These are phyloP conservation scores for Xylaria sp. DNA, from an alignment of 2,329 filamentous ascomycete genomes.

Conservation along the genomic window DNA sequence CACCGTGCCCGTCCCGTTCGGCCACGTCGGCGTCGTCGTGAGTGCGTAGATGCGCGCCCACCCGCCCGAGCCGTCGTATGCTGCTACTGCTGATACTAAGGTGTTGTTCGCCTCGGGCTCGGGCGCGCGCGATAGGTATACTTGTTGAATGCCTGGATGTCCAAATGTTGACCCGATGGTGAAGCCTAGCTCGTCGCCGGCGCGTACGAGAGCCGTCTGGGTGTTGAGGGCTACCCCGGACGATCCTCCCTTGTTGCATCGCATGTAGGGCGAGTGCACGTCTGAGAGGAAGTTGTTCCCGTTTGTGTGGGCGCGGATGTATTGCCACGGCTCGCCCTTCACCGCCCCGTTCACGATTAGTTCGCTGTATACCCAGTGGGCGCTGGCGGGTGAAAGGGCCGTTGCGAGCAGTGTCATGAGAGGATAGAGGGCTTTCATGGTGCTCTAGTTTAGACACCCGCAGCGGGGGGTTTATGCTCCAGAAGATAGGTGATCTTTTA, in stretches of 20 bases:
- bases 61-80: slow-evolving; percentile 28
- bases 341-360: slow-evolving; percentile 29
- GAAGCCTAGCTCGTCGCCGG: slow-evolving; percentile 31
- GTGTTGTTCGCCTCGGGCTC: background rate
- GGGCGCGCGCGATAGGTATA: slow-evolving; percentile 28
- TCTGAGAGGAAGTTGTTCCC: slow-evolving; percentile 29
- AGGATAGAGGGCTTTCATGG: background rate
- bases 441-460: background rate
- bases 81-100: slow-evolving; percentile 4
- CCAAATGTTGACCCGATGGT: slow-evolving; percentile 30
- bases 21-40: slow-evolving; percentile 18
- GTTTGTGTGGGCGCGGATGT: slow-evolving; percentile 30
- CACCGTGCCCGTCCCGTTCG: background rate
- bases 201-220: slow-evolving; percentile 19
- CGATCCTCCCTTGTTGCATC: slow-evolving; percentile 28
- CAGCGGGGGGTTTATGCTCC: too few species aligned
- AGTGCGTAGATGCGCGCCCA: slow-evolving; percentile 32
- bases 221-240: slow-evolving; percentile 13
- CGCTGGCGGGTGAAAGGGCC: background rate
- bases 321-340: slow-evolving; percentile 29
- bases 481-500: background rate
- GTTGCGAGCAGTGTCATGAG: slow-evolving; percentile 7
- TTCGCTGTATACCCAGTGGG: slow-evolving; percentile 31
- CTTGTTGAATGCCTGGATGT: slow-evolving; percentile 33
- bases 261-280: slow-evolving; percentile 32